Base-by-base conservation (phyloP, 2,329 filamentous ascomycete species). In the Albophoma yamanashiensis region DNA sequence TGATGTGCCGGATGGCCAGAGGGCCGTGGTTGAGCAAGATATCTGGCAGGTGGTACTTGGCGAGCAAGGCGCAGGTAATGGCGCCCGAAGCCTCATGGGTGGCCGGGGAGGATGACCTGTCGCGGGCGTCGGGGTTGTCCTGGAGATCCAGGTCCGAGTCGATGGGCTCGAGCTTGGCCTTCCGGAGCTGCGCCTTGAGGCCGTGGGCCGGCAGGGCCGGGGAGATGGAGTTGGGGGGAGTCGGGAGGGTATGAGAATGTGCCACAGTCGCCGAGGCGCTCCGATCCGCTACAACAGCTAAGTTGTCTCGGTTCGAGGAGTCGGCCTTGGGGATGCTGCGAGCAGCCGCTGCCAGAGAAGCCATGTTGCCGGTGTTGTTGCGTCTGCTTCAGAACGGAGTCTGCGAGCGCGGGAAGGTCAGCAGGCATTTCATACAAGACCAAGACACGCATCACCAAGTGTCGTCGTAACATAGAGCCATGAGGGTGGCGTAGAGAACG, bases 191-290 rank as follows among this genome's bases (percentile, higher is more conserved):
- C 64, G 84, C 82, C 74, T 88, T 89, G 71, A 89, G 85, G 69
- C 88, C 89, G 69, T 93, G 90, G 62, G 92, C 90, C 68, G 89
- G 87, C 66, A 97, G 82, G 67, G 85, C 88, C 56, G 93, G 93
- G 63, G 92, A 97, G 73, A 97, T 92, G 75, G 92, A 97, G 79
- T 93, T 95, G 63, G 93, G 93, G 71, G 93, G 93, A 73, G 93
- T 97, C 64, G 89, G 91, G 70, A 96, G 85, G 73, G 84, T 79
- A 68, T 82, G 79, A 78, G 77, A 75, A 76, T 76, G 79, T 78
- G 83, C 83, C 82, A 83, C 75, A 76, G 74, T 77, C 75, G 71
- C 79, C 81, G 82, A 77, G 74, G 84, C 81, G 69, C 81, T 83
- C 78, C 80, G 79, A 75, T 82, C 82, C 81, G 83, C 84, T 86